A percentile compares a stretch with the other conserved stretches of the same genome.
phyloP scores from a whole-genome alignment of 345 rosid species.

The Abelmoschus esculentus region DNA sequence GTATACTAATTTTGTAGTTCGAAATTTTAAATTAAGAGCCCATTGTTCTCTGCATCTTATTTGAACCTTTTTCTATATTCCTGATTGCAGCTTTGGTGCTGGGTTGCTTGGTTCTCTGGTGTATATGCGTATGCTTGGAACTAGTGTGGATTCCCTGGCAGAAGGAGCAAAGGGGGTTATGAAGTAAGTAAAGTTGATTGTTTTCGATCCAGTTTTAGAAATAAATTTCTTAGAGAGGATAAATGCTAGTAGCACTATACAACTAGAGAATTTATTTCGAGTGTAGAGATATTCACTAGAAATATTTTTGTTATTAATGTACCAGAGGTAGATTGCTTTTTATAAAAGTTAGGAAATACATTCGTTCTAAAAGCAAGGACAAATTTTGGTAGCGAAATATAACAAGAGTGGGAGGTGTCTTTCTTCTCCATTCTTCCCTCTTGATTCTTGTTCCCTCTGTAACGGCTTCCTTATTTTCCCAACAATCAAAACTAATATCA shows the following conservation, averaged over 20 bases:
- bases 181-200: conserved; percentile 39
- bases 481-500: background rate
- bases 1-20: background rate
- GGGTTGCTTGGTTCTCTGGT: conserved; percentile 73
- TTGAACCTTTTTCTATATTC: background rate
- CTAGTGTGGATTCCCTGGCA: conserved; percentile 75
- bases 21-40: background rate
- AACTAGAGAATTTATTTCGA: background rate
- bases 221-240: background rate
- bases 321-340: background rate
- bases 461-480: background rate
- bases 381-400: background rate
- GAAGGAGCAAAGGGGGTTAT: conserved; percentile 74
- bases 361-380: background rate
- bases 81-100: conserved; percentile 58
- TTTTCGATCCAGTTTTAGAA: background rate
- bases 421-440: background rate
- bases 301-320: background rate
- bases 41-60: background rate
- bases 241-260: background rate
- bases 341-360: background rate
- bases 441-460: background rate
- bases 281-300: background rate
- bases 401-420: background rate
- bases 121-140: conserved; percentile 87